phyloP scores from a whole-genome alignment of 495 filamentous ascomycete species.

The Penicillium subrubescens region DNA sequence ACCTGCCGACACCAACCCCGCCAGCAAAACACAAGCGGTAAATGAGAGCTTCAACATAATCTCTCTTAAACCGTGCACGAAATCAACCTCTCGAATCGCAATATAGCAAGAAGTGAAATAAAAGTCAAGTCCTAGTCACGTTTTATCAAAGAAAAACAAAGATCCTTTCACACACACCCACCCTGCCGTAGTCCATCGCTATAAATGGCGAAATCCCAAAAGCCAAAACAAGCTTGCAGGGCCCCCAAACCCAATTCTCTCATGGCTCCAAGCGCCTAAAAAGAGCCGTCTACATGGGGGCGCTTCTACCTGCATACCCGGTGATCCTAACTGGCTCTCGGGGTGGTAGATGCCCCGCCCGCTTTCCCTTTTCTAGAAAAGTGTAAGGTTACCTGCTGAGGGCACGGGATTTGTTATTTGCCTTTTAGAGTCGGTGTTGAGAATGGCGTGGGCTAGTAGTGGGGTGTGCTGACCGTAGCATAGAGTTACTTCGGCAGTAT shows the following conservation, averaged over 20 bases:
- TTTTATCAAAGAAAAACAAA: not conserved
- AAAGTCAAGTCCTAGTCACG: not conserved
- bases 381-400: not conserved
- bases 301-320: not conserved
- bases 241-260: not conserved
- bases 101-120: not conserved
- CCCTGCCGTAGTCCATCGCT: not conserved
- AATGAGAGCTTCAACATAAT: not conserved
- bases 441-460: not conserved
- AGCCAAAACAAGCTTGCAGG: not conserved
- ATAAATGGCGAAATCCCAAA: not conserved
- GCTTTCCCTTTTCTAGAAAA: not conserved
- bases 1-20: not conserved
- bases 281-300: not conserved
- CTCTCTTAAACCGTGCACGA: not conserved
- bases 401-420: not conserved
- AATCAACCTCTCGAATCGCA: not conserved
- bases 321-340: not conserved
- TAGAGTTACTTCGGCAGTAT: no score
- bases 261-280: not conserved
- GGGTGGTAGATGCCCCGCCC: not conserved
- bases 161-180: not conserved
- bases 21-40: not conserved
- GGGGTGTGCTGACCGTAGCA: not conserved
- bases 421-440: not conserved